phyloP scores from a whole-genome alignment of 2,329 filamentous ascomycete species.

The Rutstroemia sp. region DNA sequence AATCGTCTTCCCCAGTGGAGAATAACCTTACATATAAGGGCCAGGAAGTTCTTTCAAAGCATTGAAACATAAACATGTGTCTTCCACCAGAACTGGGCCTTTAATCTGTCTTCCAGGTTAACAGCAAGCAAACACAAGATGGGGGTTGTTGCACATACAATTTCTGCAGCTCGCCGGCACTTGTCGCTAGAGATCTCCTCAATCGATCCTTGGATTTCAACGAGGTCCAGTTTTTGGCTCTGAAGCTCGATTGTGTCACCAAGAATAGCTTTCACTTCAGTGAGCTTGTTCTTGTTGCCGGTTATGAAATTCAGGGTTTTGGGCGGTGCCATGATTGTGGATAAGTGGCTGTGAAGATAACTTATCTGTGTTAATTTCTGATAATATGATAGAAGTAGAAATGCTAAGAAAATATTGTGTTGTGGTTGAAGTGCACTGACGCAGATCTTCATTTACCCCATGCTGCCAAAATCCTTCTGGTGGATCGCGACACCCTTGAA shows the following conservation, averaged over 20 bases:
- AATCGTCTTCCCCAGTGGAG: neutral
- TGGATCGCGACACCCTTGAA: constrained; percentile 9
- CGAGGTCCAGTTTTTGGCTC: constrained; percentile 69
- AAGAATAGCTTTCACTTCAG: constrained; percentile 83
- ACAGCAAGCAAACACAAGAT: constrained; percentile 2
- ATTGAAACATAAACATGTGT: constrained; percentile 90
- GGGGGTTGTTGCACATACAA: constrained; percentile 40
- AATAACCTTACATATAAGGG: constrained; percentile 71
- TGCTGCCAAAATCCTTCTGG: neutral
- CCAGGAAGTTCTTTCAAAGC: constrained; percentile 87
- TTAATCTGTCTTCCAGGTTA: constrained; percentile 47
- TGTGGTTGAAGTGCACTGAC: neutral
- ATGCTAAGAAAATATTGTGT: neutral
- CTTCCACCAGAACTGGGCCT: constrained; percentile 89
- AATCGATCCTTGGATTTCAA: constrained; percentile 86
- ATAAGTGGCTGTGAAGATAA: no score
- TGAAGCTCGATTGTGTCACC: constrained; percentile 62
- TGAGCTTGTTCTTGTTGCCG: constrained; percentile 88
- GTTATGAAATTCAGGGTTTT: constrained; percentile 83
- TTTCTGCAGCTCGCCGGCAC: constrained; percentile 71
- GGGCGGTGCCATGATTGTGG: constrained; percentile 16
- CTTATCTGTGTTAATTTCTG: no score
- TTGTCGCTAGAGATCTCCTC: constrained; percentile 90
- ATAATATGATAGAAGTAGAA: no score
- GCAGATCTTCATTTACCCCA: neutral